These are phyloP conservation scores for Gynostemma pentaphyllum DNA, from an alignment of 306 rosid genomes.

Conservation along the genomic window DNA sequence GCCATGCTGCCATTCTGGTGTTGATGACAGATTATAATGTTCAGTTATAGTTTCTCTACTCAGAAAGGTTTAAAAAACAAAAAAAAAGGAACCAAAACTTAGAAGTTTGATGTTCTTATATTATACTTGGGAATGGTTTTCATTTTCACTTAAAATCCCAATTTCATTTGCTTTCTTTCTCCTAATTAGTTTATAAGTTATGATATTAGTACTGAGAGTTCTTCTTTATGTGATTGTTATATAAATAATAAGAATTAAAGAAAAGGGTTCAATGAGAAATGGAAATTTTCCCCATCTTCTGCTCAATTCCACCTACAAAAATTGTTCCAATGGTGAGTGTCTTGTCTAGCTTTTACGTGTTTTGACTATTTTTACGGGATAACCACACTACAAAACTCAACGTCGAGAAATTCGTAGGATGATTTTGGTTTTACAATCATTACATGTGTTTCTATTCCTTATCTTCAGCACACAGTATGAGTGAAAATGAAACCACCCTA, in stretches of 20 bases:
- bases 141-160: conserved; percentile 7
- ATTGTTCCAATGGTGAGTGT: too few species aligned
- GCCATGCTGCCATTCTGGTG: background rate
- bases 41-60: conserved; percentile 16
- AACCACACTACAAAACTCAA: too few species aligned
- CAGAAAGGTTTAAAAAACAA: background rate
- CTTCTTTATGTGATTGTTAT: background rate
- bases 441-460: background rate
- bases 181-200: background rate
- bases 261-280: too few species aligned
- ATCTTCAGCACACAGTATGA: background rate
- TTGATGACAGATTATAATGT: conserved; percentile 11
- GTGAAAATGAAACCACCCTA: too few species aligned
- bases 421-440: conserved; percentile 2
- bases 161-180: background rate
- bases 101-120: conserved; percentile 18
- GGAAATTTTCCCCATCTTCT: too few species aligned
- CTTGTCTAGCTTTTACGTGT: too few species aligned
- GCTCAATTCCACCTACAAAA: too few species aligned
- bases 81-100: background rate
- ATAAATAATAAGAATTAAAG: background rate
- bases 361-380: too few species aligned
- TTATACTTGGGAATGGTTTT: conserved; percentile 43
- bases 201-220: background rate
- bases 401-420: too few species aligned